Base-by-base conservation (phyloP, 176 grass and related monocot species). In the Hordeum marinum region DNA sequence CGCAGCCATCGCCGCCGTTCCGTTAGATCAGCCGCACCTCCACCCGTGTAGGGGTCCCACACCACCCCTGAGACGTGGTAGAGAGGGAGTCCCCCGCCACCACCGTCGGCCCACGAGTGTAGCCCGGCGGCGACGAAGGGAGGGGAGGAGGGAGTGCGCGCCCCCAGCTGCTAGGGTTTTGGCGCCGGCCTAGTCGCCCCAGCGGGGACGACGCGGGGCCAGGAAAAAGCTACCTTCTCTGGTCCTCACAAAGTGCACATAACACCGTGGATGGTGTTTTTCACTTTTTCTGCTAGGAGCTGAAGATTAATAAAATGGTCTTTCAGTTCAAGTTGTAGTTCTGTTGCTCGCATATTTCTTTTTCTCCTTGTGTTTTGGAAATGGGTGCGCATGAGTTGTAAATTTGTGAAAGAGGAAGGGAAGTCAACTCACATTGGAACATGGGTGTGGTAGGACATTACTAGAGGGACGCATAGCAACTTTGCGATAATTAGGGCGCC, bases 401-500 rank as follows among this genome's bases (percentile, higher is more conserved):
- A 74, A 18, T 17, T 75, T 75, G 24, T 11, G 3, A 74, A 1
- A 20, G 24, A 20, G 7, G 25, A 52, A 52, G 8, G 15, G 14
- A 11, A 26, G 8, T 31, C 25, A 82, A 83, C 89, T 86, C 88
- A 95, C 95, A 93, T 87, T 90, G 95, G 95, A 21, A 75, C 72
- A 34, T 75, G 72, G 4, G 72, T 75, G 45, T 75, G 72, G 72
- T 75, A 75, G 25, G 92, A 93, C 95, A 98, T 82, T 29, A 98
- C 95, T 68, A 95, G 75, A 84, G 95, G 91, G 34, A 95, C 92
- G 36, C 85, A 91, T 37, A 95, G 95, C 80, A 98, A 69, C 79
- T 98, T 95, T 68, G 95, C 95, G 18, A 95, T 98, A 72, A 91
- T 73, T 6, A 95, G 73, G 23, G 95, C 95, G 4, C 95, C 92